Conservation (phyloP, 2,329 filamentous ascomycete species). For the Bipolaris bicolor region DNA sequence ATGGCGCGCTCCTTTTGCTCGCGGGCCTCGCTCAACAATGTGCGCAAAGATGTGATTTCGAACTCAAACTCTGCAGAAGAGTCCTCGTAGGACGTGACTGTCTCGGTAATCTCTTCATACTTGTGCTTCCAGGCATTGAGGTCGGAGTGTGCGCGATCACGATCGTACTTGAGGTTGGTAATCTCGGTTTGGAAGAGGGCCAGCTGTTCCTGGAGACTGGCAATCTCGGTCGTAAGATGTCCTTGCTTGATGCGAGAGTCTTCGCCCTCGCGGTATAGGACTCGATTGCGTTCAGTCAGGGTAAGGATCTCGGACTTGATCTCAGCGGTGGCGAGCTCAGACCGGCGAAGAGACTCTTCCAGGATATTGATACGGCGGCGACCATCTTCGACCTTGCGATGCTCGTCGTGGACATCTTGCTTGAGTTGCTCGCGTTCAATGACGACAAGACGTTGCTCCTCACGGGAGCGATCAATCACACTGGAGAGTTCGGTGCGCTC, state of each 20-base stretch:
- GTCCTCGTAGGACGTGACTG: slow-evolving; percentile 29
- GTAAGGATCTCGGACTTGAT: slow-evolving; percentile 24
- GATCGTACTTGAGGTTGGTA: slow-evolving; percentile 24
- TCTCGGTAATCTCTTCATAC: slow-evolving; percentile 32
- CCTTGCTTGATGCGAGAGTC: slow-evolving; percentile 25
- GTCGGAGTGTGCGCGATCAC: slow-evolving; percentile 28
- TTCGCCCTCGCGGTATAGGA: slow-evolving; percentile 25
- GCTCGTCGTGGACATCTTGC: slow-evolving; percentile 30
- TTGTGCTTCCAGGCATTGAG: slow-evolving; percentile 32
- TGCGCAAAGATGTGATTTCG: slow-evolving; percentile 31
- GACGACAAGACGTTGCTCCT: slow-evolving; percentile 28
- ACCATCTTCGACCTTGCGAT: slow-evolving; percentile 21
- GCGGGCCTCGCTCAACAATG: slow-evolving; percentile 29
- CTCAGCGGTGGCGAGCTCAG: slow-evolving; percentile 22
- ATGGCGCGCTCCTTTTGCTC: slow-evolving; percentile 36
- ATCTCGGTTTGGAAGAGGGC: slow-evolving; percentile 29
- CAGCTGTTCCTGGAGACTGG: slow-evolving; percentile 23
- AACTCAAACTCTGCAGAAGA: slow-evolving; percentile 31
- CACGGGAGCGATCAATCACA: slow-evolving; percentile 22
- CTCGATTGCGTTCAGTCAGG: slow-evolving; percentile 27
- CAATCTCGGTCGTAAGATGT: slow-evolving; percentile 21
- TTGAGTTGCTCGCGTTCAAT: slow-evolving; percentile 34
- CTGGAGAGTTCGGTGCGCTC: slow-evolving; percentile 29
- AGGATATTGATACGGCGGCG: slow-evolving; percentile 26
- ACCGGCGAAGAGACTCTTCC: slow-evolving; percentile 30